Base-by-base conservation (phyloP, 2,329 filamentous ascomycete species). In the Blastomyces gilchristii region DNA sequence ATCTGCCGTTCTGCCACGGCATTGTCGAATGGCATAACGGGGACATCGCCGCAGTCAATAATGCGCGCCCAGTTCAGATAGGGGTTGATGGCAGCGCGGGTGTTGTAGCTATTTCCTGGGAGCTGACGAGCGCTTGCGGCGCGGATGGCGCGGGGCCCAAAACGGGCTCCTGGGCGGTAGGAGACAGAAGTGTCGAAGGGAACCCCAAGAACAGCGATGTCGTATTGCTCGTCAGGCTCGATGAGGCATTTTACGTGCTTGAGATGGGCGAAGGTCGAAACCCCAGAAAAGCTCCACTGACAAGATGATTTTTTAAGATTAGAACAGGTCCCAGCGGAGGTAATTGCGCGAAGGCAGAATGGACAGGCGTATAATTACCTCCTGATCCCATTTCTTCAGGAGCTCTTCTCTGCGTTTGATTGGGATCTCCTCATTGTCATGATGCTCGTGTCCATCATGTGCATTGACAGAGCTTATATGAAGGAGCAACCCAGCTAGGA, bases 1-100 rank as follows among this genome's bases (percentile, higher is more conserved):
- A 96, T 96, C 76, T 96, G 92, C 54, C 82, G 80, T 62, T 92
- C 79, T 0, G 92, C 92, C 18, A 96, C 80, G 1, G 80, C 85
- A 73, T 96, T 96, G 78, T 96, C 91, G 69, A 95, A 87, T 0
- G 91, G 91, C 0, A 88, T 90, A 67, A 95, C 81, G 37, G 92
- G 91, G 63, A 96, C 91, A 73, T 96, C 92, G 57, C 92, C 92
- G 74, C 92, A 97, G 79, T 97, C 92, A 60, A 93, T 80, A 64
- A 96, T 85, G 49, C 79, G 85, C 0, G 89, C 88, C 88, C 89
- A 93, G 62, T 83, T 87, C 50, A 80, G 79, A 77, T 94, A 96
- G 0, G 92, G 65, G 91, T 96, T 97, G 68, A 96, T 82, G 49
- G 82, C 83, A 1, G 90, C 91, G 28, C 91, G 86, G 1, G 88